Conservation (phyloP, 1,139 yeast species). For the Zygosaccharomyces sapae region DNA sequence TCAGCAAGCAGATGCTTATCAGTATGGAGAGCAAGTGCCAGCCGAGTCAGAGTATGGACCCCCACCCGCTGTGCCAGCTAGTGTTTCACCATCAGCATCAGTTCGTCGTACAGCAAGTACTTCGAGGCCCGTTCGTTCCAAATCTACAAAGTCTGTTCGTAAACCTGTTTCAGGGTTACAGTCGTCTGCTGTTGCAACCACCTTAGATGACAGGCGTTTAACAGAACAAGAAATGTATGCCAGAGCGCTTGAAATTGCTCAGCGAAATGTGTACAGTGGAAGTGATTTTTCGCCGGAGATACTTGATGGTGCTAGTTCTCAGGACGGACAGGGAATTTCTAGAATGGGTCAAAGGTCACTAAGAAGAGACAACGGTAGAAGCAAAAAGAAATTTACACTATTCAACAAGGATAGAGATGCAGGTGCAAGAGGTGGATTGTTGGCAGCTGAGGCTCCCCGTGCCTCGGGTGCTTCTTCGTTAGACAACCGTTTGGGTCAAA, state of each 20-base stretch:
- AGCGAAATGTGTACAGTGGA: slow-evolving; percentile 20
- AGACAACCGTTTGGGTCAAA: background rate
- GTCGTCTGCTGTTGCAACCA: background rate
- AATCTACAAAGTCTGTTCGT: background rate
- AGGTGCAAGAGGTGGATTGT: background rate
- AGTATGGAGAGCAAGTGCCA: background rate
- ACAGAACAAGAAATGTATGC: slow-evolving; percentile 37
- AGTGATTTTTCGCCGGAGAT: slow-evolving; percentile 11
- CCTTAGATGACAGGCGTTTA: slow-evolving; percentile 12
- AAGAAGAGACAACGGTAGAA: background rate
- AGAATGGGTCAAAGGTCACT: slow-evolving; percentile 4
- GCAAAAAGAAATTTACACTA: slow-evolving; percentile 2
- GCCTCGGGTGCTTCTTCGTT: slow-evolving; percentile 4
- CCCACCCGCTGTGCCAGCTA: background rate
- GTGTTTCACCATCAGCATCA: too few species aligned
- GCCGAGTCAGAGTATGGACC: background rate
- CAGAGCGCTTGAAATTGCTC: slow-evolving; percentile 36
- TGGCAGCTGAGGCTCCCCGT: slow-evolving; percentile 5
- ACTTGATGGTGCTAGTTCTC: background rate
- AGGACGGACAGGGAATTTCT: background rate
- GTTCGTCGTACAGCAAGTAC: background rate
- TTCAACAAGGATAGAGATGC: slow-evolving; percentile 3
- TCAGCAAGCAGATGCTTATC: background rate
- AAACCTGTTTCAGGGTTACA: slow-evolving; percentile 1
- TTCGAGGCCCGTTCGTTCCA: background rate